Conservation (phyloP, 164 flowering plant species). For the Piper longum region DNA sequence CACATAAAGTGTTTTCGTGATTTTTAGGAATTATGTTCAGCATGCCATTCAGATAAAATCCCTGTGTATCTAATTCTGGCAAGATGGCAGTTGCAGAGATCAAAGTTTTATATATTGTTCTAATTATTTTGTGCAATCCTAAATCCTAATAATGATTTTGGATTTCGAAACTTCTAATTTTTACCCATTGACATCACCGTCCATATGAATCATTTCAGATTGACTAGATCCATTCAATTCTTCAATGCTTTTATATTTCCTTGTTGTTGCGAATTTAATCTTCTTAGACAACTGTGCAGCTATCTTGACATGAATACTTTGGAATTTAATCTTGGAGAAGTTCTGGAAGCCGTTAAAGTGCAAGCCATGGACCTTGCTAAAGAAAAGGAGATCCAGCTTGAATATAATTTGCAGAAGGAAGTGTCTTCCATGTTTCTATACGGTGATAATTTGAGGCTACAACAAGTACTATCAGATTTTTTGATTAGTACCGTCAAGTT, state of each 20-base stretch:
- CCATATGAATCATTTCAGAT: no score
- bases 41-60: no score
- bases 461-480: slow-evolving; percentile 68
- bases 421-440: slow-evolving; percentile 37
- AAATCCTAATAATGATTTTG: no score
- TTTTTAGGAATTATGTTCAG: no score
- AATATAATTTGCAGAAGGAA: slow-evolving; percentile 40
- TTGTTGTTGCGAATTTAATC: background rate
- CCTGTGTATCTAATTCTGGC: no score
- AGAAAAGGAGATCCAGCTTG: slow-evolving; percentile 43
- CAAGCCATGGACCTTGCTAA: slow-evolving; percentile 55
- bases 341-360: slow-evolving; percentile 39
- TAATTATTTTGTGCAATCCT: no score
- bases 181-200: no score
- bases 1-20: no score
- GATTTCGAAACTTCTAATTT: no score
- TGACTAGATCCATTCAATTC: no score
- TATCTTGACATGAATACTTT: slow-evolving; percentile 31
- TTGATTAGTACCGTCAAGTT: slow-evolving; percentile 44
- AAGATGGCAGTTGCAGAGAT: no score
- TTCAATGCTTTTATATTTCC: background rate
- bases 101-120: no score
- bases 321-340: slow-evolving; percentile 59
- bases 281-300: slow-evolving; percentile 24
- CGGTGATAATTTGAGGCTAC: slow-evolving; percentile 80